phyloP scores from a whole-genome alignment of 208 protist species.

The Angomonas deanei region DNA sequence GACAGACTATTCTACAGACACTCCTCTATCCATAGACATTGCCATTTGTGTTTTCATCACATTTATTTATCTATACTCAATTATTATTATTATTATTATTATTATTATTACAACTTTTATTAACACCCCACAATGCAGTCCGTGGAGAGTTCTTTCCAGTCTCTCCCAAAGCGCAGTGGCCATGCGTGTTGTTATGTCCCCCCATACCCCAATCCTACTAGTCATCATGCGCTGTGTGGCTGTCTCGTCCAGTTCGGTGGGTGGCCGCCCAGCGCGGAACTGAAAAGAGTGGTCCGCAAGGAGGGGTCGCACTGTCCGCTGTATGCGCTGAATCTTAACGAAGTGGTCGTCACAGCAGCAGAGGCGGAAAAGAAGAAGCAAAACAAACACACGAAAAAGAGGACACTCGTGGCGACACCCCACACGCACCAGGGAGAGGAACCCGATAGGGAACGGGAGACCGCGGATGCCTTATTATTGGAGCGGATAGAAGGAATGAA shows the following conservation, averaged over 20 bases:
- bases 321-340: constrained; percentile 22
- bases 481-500: constrained; percentile 1
- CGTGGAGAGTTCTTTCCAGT: constrained; percentile 30
- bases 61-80: too few relatives aligned
- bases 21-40: too few relatives aligned
- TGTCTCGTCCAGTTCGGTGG: constrained; percentile 51
- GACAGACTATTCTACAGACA: too few relatives aligned
- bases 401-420: too few relatives aligned
- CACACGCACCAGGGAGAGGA: constrained; percentile 9
- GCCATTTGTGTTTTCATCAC: too few relatives aligned
- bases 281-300: constrained; percentile 23
- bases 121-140: constrained; percentile 18
- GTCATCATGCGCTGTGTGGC: not conserved
- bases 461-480: not conserved
- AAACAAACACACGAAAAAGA: too few relatives aligned
- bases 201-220: too few relatives aligned
- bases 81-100: too few relatives aligned
- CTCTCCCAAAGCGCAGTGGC: constrained; percentile 28
- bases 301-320: constrained; percentile 32
- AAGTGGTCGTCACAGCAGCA: constrained; percentile 24
- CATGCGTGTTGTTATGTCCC: constrained; percentile 29
- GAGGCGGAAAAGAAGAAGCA: too few relatives aligned
- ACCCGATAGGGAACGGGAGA: not conserved
- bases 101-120: too few relatives aligned
- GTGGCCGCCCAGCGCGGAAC: constrained; percentile 32